Evolutionary conservation across 2,329 filamentous ascomycete species (phyloP), one percentile per base, ranked within the genome.

Genomic region (Colletotrichum scovillei): DNA sequence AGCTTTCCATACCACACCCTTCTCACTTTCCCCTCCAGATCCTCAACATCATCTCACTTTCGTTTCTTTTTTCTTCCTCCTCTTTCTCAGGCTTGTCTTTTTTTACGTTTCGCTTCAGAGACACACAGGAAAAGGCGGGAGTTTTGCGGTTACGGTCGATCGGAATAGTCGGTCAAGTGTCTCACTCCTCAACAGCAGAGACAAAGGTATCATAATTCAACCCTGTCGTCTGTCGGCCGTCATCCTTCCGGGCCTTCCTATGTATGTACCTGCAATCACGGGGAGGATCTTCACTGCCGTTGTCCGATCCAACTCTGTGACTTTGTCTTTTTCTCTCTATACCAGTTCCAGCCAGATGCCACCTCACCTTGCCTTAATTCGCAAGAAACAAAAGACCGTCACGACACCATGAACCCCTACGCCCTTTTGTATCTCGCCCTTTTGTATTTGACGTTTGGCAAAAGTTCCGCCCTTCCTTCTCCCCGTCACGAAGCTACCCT

Each of bases 71-170:
- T 49, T 11, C n/a, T 14, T 59, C 30, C 30, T 7, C 5, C 16
- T 12, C 32, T 30, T 28, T 28, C 19, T 52, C 42, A 26, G 22
- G 32, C 30, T 8, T 9, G 4, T n/a, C 35, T n/a, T 52, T 16
- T 19, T 53, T 6, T 26, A 35, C 46, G 14, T 30, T n/a, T 12
- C 53, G 26, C 30, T n/a, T 12, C 53, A 55, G 9, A 53, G 8
- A 16, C 9, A 30, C 16, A 30, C 14, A 7, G 19, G 2, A 26
- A 42, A 49, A 49, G 42, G 19, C 42, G 42, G 19, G 7, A 9
- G 16, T 42, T 22, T 53, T 53, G 32, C 16, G 53, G 57, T 56
- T 49, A 35, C 67, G 22, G 67, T 42, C 67, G 28, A 64, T 32
- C 60, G 60, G 53, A 38, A 24, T 19, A 57, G 53, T 65, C 67